A percentile compares a stretch with the other conserved stretches of the same genome.
Conservation (phyloP, 2,329 filamentous ascomycete genomes). For the Exophiala viscosa region DNA sequence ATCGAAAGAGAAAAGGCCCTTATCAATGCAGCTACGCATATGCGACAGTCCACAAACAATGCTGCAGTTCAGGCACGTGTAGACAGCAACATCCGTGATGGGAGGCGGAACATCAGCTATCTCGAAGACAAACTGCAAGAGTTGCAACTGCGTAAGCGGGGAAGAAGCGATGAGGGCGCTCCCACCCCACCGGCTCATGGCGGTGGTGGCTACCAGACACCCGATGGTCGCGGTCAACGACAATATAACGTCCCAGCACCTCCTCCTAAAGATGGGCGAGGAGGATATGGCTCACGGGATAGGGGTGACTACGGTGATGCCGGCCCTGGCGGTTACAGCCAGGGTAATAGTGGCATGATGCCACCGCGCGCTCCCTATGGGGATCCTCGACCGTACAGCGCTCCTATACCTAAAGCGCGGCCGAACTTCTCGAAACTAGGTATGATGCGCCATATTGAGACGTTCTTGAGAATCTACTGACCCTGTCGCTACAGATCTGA, state of each 20-base stretch:
- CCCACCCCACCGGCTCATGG: slow-evolving; percentile 48
- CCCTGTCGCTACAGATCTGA: slow-evolving; percentile 65
- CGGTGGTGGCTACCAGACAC: slow-evolving; percentile 29
- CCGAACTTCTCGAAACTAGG: slow-evolving; percentile 96
- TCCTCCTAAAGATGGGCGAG: slow-evolving; percentile 65
- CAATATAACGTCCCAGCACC: slow-evolving; percentile 53
- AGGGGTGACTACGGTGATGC: slow-evolving; percentile 61
- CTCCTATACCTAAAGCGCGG: slow-evolving; percentile 66
- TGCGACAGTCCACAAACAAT: slow-evolving; percentile 95
- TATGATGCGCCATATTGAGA: slow-evolving; percentile 44
- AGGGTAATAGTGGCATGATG: slow-evolving; percentile 68
- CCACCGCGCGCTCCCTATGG: slow-evolving; percentile 76
- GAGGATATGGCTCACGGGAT: slow-evolving; percentile 50
- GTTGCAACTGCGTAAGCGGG: slow-evolving; percentile 70
- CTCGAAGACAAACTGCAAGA: slow-evolving; percentile 89
- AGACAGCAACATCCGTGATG: slow-evolving; percentile 91
- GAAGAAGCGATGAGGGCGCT: slow-evolving; percentile 53
- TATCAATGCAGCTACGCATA: slow-evolving; percentile 87
- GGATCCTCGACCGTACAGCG: slow-evolving; percentile 61
- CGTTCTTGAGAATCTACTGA: neutral
- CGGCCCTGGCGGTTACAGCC: slow-evolving; percentile 52
- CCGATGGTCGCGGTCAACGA: slow-evolving; percentile 32
- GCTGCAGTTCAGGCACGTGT: slow-evolving; percentile 83
- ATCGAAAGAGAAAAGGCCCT: slow-evolving; percentile 96
- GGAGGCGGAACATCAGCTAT: slow-evolving; percentile 88